Percentiles rank a stretch among this genome's conserved stretches.
phyloP scores from a whole-genome alignment of 768 basidiomycete genomes.

The Antrodiella citrinella region DNA sequence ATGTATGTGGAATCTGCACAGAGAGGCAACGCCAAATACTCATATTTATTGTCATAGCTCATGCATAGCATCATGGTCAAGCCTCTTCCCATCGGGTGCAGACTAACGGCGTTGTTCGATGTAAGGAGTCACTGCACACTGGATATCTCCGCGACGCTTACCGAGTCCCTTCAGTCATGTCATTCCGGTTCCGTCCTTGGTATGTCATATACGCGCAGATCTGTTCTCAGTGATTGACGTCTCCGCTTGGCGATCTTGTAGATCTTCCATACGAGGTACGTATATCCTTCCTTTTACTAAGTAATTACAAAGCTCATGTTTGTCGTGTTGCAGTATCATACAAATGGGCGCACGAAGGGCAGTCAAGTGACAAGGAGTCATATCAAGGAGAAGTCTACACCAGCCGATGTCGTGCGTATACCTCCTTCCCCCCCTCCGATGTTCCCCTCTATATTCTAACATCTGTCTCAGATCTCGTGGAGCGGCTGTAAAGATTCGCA shows the following conservation, averaged over 20 bases:
- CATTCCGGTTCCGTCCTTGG: constrained; percentile 88
- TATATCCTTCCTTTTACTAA: not conserved
- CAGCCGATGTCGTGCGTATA: constrained; percentile 74
- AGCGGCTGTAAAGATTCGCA: constrained; percentile 77
- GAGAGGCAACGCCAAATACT: not conserved
- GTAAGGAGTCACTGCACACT: not conserved
- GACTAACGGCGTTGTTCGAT: constrained; percentile 51
- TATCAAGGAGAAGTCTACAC: constrained; percentile 44
- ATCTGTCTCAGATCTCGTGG: constrained; percentile 58
- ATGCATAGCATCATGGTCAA: constrained; percentile 76
- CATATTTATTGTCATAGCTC: constrained; percentile 28
- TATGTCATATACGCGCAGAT: constrained; percentile 27
- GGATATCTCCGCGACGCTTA: not conserved
- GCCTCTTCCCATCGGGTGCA: constrained; percentile 77
- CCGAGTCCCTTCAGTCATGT: constrained; percentile 62
- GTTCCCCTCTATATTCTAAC: not conserved
- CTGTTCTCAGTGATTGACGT: not conserved
- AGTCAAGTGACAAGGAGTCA: constrained; percentile 19
- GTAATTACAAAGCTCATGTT: not conserved
- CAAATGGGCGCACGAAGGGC: constrained; percentile 22
- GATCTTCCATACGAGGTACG: constrained; percentile 63
- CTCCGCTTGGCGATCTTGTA: no score
- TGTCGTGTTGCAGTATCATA: constrained; percentile 18
- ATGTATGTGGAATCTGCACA: constrained; percentile 42
- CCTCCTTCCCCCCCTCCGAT: not conserved